Conservation (phyloP, 495 filamentous ascomycete species). For the Hypoxylon lenormandii region DNA sequence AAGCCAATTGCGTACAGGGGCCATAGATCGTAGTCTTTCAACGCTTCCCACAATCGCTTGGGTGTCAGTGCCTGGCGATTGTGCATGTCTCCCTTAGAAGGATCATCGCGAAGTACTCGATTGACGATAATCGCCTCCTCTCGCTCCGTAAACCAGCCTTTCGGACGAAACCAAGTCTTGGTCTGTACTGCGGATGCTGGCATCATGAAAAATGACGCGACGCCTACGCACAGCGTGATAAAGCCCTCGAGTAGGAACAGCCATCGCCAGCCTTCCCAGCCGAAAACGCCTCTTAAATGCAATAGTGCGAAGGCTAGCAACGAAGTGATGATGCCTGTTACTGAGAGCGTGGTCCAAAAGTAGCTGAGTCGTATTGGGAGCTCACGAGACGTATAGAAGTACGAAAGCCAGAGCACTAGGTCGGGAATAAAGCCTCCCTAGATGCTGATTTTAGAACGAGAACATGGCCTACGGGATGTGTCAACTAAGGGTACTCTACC, state of each 20-base stretch:
- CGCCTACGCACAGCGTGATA: slow-evolving; percentile 64
- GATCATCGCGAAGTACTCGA: slow-evolving; percentile 65
- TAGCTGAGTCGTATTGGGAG: slow-evolving; percentile 64
- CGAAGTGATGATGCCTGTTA: slow-evolving; percentile 64
- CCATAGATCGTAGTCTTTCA: slow-evolving; percentile 81
- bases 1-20: slow-evolving; percentile 75
- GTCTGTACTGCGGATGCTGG: slow-evolving; percentile 67
- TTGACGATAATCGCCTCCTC: slow-evolving; percentile 66
- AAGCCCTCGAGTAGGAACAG: slow-evolving; percentile 66
- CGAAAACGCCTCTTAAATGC: slow-evolving; percentile 63
- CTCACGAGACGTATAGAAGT: slow-evolving; percentile 67
- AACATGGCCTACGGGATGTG: neutral
- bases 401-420: slow-evolving; percentile 63
- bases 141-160: slow-evolving; percentile 66
- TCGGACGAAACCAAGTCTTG: slow-evolving; percentile 62
- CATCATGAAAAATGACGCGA: slow-evolving; percentile 67
- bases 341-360: slow-evolving; percentile 68
- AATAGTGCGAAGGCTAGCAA: slow-evolving; percentile 66
- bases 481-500: slow-evolving; percentile 43
- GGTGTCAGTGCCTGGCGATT: slow-evolving; percentile 72
- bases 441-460: slow-evolving; percentile 5
- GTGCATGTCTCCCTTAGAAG: slow-evolving; percentile 69
- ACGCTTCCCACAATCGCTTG: slow-evolving; percentile 66
- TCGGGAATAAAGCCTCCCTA: slow-evolving; percentile 68
- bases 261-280: slow-evolving; percentile 72